A percentile compares a stretch with the other conserved stretches of the same genome.
These are phyloP conservation scores for Mycena rebaudengoi DNA, from an alignment of 768 basidiomycete species.

Conservation along the genomic window DNA sequence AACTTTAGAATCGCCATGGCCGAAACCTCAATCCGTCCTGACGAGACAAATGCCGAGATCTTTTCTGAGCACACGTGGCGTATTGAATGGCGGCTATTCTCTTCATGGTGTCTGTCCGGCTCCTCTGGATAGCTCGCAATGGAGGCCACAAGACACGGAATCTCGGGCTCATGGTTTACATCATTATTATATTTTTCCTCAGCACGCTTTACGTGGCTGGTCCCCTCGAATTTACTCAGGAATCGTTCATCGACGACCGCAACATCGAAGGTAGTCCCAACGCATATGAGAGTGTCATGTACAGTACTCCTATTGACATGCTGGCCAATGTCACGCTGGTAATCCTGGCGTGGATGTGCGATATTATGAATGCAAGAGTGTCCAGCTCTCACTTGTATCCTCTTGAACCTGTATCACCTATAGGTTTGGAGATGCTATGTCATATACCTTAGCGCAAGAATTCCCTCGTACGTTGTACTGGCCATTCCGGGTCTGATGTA, in stretches of 20 bases:
- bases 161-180: slow-evolving; percentile 3
- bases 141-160: neutral
- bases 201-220: slow-evolving; percentile 28
- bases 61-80: slow-evolving; percentile 24
- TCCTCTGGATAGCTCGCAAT: slow-evolving; percentile 3
- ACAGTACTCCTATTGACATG: slow-evolving; percentile 24
- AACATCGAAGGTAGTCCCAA: slow-evolving; percentile 42
- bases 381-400: neutral
- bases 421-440: slow-evolving; percentile 30
- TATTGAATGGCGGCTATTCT: slow-evolving; percentile 22
- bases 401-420: neutral
- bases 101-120: slow-evolving; percentile 1
- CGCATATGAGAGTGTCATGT: slow-evolving; percentile 31
- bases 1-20: too few species aligned
- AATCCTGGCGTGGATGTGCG: slow-evolving; percentile 29
- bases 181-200: slow-evolving; percentile 15
- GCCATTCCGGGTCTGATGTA: neutral
- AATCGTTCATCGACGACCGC: slow-evolving; percentile 41
- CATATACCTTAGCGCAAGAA: slow-evolving; percentile 15
- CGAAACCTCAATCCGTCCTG: neutral
- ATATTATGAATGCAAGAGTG: slow-evolving; percentile 27
- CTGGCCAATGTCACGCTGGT: slow-evolving; percentile 27
- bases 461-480: neutral
- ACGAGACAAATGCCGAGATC: neutral
- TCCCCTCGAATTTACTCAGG: slow-evolving; percentile 29